Base-by-base conservation (phyloP, 805 yeast genomes). In the Yarrowia hollandica region DNA sequence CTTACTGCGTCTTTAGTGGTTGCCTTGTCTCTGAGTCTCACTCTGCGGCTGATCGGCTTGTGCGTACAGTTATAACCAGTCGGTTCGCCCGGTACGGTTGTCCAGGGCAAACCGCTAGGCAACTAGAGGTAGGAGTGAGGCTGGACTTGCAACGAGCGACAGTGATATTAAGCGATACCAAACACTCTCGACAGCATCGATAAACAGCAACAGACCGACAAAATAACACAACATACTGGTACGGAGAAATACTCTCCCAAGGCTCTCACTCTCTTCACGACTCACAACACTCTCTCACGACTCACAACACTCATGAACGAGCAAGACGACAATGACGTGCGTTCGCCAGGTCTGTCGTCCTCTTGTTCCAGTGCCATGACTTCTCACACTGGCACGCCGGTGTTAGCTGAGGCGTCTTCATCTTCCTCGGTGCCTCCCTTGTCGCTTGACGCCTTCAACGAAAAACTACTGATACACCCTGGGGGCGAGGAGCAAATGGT, bases 291-390 rank as follows among this genome's bases (percentile, higher is more conserved):
- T n/a, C 37, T 33, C 37, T 11, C 18, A 21, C 46, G 6, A 23
- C 33, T 22, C 4, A 10, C 9, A 26, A 22, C 33, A 26, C 9
- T 37, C 39, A 48, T 48, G 55, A 48, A 33, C 55, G 55, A 41
- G 5, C 33, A 11, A 42, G 52, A 48, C 39, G 55, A 48, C 30
- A 48, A 48, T 33, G 55, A 48, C n/a, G 55, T 33, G 35, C 55
- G 55, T 15, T 48, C 55, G 19, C 55, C 55, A 14, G 55, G 55
- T 33, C 55, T 48, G 39, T 48, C 39, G 55, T 48, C 55, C 7
- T 48, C 55, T 15, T 48, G 55, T 16, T 48, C 55, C 30, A 48
- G 55, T 30, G 55, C 55, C 39, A 33, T 48, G 55, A 48, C 55
- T 22, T 48, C 55, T 2, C 55, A 48, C 31, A 33, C 55, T 2